phyloP scores from a whole-genome alignment of 305 asterid genomes.

The Fraxinus floribunda region DNA sequence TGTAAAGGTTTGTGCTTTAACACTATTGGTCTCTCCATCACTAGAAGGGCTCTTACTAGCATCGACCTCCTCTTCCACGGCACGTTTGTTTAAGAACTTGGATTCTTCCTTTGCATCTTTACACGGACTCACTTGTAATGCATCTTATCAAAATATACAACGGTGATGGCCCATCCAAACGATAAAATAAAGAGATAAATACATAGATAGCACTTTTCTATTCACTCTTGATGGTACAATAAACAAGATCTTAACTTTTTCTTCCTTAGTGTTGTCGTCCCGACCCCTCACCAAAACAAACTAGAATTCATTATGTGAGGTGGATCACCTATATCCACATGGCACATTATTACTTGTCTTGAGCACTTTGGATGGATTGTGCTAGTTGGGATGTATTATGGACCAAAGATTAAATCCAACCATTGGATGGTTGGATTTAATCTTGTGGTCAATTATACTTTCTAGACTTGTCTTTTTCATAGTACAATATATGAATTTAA shows the following conservation, averaged over 20 bases:
- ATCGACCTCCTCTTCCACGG: conserved; percentile 22
- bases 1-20: conserved; percentile 39
- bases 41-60: conserved; percentile 15
- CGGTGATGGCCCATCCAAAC: background rate
- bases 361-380: too few relatives aligned
- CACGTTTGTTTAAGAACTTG: conserved; percentile 26
- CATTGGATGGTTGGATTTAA: too few relatives aligned
- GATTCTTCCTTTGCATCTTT: conserved; percentile 34
- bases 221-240: background rate
- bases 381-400: too few relatives aligned
- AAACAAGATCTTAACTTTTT: background rate
- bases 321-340: too few relatives aligned
- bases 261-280: background rate
- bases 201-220: background rate
- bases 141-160: conserved; percentile 24
- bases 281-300: background rate
- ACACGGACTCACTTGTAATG: conserved; percentile 20
- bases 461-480: too few relatives aligned
- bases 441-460: too few relatives aligned
- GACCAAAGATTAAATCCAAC: too few relatives aligned
- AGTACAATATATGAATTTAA: too few relatives aligned
- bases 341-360: too few relatives aligned
- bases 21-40: conserved; percentile 25
- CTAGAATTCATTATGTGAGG: too few relatives aligned
- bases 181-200: background rate